Evolutionary conservation across 352 stramenopile species (phyloP).

Genomic region (Achlya hypogyna): DNA sequence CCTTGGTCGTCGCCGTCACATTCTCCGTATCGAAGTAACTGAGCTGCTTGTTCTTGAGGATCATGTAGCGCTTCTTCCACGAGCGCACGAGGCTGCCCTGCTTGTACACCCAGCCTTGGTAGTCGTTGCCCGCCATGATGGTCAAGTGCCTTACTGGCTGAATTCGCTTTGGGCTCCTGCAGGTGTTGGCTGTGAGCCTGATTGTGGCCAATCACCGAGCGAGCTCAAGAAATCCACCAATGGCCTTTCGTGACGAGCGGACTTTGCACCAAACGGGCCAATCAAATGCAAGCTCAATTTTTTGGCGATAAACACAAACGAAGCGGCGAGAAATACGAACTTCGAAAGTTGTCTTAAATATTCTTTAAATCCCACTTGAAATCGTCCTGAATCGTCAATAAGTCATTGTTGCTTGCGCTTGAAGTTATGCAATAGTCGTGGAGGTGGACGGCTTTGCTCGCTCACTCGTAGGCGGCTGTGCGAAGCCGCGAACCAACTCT

Average conservation of each 20-base stretch:
- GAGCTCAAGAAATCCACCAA: not conserved
- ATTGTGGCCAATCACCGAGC: not conserved
- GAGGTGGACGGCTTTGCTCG: too few relatives aligned
- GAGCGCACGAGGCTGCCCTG: constrained; percentile 68
- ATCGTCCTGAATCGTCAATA: too few relatives aligned
- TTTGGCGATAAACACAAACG: not conserved
- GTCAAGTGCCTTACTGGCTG: not conserved
- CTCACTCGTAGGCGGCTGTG: too few relatives aligned
- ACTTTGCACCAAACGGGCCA: not conserved
- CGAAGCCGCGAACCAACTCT: too few relatives aligned
- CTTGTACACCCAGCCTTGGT: constrained; percentile 76
- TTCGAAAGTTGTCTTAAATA: not conserved
- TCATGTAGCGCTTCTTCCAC: constrained; percentile 84
- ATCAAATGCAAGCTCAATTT: not conserved
- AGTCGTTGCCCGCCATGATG: constrained; percentile 24
- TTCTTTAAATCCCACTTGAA: too few relatives aligned
- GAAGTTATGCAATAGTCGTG: too few relatives aligned
- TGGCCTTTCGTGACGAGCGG: not conserved
- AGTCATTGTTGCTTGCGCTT: too few relatives aligned
- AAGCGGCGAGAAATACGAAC: too few relatives aligned
- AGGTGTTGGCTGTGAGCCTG: not conserved
- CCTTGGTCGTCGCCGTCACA: constrained; percentile 44
- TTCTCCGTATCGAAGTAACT: constrained; percentile 77
- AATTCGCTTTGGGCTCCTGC: not conserved
- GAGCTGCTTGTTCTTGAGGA: constrained; percentile 65